These are phyloP conservation scores for Lactarius akahatsu DNA, from an alignment of 768 basidiomycete genomes.

Conservation along the genomic window DNA sequence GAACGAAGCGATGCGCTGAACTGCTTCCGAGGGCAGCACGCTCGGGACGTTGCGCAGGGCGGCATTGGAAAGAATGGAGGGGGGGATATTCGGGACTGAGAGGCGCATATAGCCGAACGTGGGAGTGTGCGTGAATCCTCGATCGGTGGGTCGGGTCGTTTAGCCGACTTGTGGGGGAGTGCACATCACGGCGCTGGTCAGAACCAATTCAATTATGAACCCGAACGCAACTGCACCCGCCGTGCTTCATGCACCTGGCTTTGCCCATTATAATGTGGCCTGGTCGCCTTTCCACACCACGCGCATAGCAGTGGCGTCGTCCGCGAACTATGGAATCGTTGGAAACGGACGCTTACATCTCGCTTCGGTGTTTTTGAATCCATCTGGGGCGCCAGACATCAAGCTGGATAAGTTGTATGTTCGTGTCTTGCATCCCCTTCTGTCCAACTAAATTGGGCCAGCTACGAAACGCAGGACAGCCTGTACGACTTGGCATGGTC, in stretches of 20 bases:
- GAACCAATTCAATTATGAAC: slow-evolving; percentile 37
- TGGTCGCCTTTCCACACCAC: slow-evolving; percentile 86
- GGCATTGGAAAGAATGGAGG: slow-evolving; percentile 47
- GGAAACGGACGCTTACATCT: slow-evolving; percentile 90
- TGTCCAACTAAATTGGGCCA: slow-evolving; percentile 48
- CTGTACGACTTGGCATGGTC: slow-evolving; percentile 94
- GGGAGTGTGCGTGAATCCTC: not conserved
- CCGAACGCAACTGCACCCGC: slow-evolving; percentile 43
- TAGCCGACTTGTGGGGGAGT: not conserved
- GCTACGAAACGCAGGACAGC: slow-evolving; percentile 88
- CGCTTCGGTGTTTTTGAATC: slow-evolving; percentile 51
- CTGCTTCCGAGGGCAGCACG: slow-evolving; percentile 51
- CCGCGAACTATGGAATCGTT: slow-evolving; percentile 92
- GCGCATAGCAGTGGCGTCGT: slow-evolving; percentile 74
- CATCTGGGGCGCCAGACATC: slow-evolving; percentile 44
- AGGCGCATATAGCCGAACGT: slow-evolving; percentile 57
- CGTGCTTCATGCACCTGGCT: slow-evolving; percentile 70
- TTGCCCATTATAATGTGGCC: slow-evolving; percentile 76
- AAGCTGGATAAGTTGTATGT: slow-evolving; percentile 70
- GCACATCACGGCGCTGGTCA: not conserved
- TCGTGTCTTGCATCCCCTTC: not conserved
- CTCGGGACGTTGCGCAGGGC: slow-evolving; percentile 39
- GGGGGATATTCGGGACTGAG: slow-evolving; percentile 75
- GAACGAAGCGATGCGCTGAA: slow-evolving; percentile 63
- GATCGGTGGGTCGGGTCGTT: not conserved